Base-by-base conservation (phyloP, 2,329 filamentous ascomycete species). In the Sporothrix phasma region DNA sequence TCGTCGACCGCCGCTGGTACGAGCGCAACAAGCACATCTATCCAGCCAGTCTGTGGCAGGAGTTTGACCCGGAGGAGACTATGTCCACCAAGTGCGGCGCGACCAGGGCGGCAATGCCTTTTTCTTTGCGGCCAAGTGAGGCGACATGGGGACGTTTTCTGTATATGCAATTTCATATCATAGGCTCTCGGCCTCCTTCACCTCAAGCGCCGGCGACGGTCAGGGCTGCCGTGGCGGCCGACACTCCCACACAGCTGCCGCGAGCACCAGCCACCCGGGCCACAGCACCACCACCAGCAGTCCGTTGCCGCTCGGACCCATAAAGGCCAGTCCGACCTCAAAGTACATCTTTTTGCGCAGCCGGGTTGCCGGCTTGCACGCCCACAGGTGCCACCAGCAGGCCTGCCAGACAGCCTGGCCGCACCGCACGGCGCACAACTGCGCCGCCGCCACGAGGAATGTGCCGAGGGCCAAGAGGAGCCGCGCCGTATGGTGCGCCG, bases 11-110 rank as follows among this genome's bases (percentile, higher is more conserved):
- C 66, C 81, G 94, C 66, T 99, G 94, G 94, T 99, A 97, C 74
- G 92, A 97, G 78, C 85, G 87, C 72, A 97, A 97, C 74, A 99
- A 97, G 76, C 94, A 99, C 75, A 97, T 99, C 65, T 99, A 93
- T 74, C 94, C 94, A 0, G 93, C 93, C 22, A 97, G 90, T 73
- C 84, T 93, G 54, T 99, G 94, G 94, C 90, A 92, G 70, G 89
- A 96, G 67, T 99, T 96, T 74, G 92, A 96, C 69, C 88, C 92
- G 0, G 90, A 90, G 66, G 90, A 75, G 89, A 97, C 71, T 96
- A 96, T 77, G 83, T 85, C 71, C 82, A 80, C 68, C 85, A 90
- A 69, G 84, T 92, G 45, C 84, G 90, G 70, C 89, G 91, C 71
- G 94, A 99, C 76, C 83, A 84, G 13, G 87, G 91, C 63, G 94